phyloP scores from a whole-genome alignment of 2,329 filamentous ascomycete genomes.

The Talaromyces verruculosus region DNA sequence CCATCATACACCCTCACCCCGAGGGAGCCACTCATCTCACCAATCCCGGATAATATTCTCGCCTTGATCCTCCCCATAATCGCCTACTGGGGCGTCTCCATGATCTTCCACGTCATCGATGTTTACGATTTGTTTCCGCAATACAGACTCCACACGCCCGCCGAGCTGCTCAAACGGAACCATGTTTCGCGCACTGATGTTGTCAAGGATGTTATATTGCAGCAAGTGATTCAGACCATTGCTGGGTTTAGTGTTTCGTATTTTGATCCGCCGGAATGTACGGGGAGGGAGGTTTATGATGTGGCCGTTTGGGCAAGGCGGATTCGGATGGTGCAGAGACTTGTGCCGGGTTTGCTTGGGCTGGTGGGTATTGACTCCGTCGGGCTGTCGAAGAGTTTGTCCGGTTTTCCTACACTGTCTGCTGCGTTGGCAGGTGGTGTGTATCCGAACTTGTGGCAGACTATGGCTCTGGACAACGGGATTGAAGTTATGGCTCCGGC shows the following conservation, averaged over 20 bases:
- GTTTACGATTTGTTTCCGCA: constrained; percentile 80
- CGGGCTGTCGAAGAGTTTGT: constrained; percentile 72
- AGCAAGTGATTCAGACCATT: constrained; percentile 83
- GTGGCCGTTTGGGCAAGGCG: constrained; percentile 86
- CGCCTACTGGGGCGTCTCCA: constrained; percentile 84
- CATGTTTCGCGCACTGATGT: constrained; percentile 83
- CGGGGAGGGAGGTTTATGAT: constrained; percentile 79
- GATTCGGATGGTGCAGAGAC: constrained; percentile 73
- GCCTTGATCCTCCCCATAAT: constrained; percentile 73
- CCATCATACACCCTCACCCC: constrained; percentile 74
- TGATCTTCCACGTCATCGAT: constrained; percentile 86
- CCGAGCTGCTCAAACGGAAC: constrained; percentile 83
- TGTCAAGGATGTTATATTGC: constrained; percentile 83
- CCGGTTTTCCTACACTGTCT: constrained; percentile 71
- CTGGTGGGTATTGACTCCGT: constrained; percentile 73
- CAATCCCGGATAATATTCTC: constrained; percentile 78
- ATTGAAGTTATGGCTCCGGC: constrained; percentile 58
- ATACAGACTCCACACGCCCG: constrained; percentile 92
- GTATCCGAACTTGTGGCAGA: constrained; percentile 70
- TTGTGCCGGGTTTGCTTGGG: constrained; percentile 70
- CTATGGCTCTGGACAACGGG: constrained; percentile 53
- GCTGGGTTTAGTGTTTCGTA: constrained; percentile 67
- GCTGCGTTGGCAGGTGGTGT: constrained; percentile 75
- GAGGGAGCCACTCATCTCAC: constrained; percentile 69
- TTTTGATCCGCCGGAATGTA: constrained; percentile 71